These are phyloP conservation scores for Herpetomonas tarakana DNA, from an alignment of 208 protist species.

Conservation along the genomic window DNA sequence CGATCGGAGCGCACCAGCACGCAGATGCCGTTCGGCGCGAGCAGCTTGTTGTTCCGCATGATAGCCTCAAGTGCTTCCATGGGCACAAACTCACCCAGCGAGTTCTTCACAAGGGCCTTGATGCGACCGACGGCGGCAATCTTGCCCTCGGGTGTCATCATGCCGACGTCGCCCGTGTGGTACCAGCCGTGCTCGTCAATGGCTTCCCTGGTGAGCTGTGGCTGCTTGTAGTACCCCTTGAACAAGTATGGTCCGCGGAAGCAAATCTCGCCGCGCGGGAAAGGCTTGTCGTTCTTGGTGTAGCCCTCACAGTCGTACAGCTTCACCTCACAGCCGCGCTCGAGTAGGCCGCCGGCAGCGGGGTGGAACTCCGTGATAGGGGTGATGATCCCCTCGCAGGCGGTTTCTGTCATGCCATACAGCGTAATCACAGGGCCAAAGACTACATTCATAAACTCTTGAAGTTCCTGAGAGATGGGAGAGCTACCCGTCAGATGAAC, in stretches of 20 bases:
- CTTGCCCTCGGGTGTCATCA: constrained; percentile 24
- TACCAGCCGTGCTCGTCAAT: constrained; percentile 66
- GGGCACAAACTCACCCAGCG: constrained; percentile 76
- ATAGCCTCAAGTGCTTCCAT: constrained; percentile 52
- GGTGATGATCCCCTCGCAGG: constrained; percentile 17
- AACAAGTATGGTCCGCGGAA: constrained; percentile 49
- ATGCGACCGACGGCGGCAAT: constrained; percentile 62
- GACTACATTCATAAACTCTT: constrained; percentile 36
- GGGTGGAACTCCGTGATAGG: background rate
- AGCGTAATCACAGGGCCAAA: constrained; percentile 42
- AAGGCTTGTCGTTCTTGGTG: constrained; percentile 36
- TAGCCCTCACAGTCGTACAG: constrained; percentile 70
- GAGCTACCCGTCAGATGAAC: background rate
- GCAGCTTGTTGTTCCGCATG: constrained; percentile 28
- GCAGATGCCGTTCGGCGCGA: constrained; percentile 44
- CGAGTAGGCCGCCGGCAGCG: constrained; percentile 13
- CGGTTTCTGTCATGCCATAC: constrained; percentile 75
- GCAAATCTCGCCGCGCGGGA: constrained; percentile 58
- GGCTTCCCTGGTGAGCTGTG: constrained; percentile 47
- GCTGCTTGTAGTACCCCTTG: constrained; percentile 76
- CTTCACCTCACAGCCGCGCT: constrained; percentile 69
- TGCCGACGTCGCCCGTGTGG: constrained; percentile 72
- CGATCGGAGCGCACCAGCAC: constrained; percentile 33
- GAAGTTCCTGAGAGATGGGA: background rate
- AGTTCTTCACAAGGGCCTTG: constrained; percentile 80